Evolutionary conservation across 2,329 filamentous ascomycete species (phyloP).

Genomic region (Aspergillus melleus): DNA sequence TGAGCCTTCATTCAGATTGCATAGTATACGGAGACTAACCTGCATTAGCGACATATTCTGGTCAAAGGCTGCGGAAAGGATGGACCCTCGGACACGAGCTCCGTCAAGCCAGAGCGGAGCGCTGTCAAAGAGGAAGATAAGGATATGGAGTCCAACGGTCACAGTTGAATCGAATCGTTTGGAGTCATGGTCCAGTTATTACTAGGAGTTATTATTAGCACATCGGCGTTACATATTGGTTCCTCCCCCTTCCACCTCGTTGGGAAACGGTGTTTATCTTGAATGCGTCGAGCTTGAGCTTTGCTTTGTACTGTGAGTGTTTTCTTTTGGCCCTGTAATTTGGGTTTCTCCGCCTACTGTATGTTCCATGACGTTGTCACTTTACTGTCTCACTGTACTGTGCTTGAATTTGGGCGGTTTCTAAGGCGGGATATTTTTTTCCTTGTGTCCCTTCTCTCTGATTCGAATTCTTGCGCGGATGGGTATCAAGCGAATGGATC

Average conservation of each 20-base stretch:
- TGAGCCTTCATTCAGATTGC: slow-evolving; percentile 43
- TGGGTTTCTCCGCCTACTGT: neutral
- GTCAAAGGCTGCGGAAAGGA: slow-evolving; percentile 67
- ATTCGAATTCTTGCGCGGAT: neutral
- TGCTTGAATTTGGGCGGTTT: neutral
- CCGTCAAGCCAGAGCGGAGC: slow-evolving; percentile 1
- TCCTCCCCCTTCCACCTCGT: neutral
- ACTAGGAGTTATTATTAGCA: neutral
- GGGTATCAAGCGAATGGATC: neutral
- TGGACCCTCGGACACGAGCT: neutral
- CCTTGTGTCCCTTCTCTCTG: neutral
- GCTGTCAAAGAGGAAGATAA: slow-evolving; percentile 21
- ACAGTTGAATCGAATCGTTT: neutral
- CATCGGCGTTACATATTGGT: neutral
- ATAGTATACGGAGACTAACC: neutral
- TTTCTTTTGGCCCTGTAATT: too few relatives aligned
- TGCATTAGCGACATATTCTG: slow-evolving; percentile 61
- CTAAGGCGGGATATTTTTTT: neutral
- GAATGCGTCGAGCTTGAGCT: neutral
- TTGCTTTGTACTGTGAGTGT: neutral
- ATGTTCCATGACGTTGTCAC: neutral
- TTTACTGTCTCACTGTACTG: neutral
- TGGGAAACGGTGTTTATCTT: neutral
- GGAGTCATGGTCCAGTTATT: neutral
- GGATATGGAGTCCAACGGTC: slow-evolving; percentile 12